A percentile compares a stretch with the other conserved stretches of the same genome.
phyloP scores from a whole-genome alignment of 805 yeast genomes.

The Jamesozyma gamospora region DNA sequence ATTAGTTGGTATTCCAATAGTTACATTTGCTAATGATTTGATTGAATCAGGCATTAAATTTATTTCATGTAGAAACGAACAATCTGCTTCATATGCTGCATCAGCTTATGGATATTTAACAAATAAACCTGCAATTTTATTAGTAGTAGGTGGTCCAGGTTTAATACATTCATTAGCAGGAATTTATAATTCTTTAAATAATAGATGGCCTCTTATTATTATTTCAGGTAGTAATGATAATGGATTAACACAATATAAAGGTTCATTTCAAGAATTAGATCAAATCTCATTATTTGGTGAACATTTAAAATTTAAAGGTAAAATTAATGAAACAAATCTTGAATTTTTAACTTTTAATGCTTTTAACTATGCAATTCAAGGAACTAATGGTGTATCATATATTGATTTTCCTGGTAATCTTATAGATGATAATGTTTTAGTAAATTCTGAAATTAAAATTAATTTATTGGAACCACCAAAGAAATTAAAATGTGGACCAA shows the following conservation, averaged over 20 bases:
- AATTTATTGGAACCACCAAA: constrained; percentile 3
- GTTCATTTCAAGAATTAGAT: constrained; percentile 66
- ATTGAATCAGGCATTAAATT: constrained; percentile 45
- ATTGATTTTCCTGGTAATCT: constrained; percentile 57
- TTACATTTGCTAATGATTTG: constrained; percentile 56
- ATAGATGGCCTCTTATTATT: constrained; percentile 56
- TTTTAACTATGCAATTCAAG: constrained; percentile 24
- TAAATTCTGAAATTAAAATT: constrained; percentile 1
- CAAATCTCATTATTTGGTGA: constrained; percentile 43
- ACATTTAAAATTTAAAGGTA: constrained; percentile 43
- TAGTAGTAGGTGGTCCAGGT: constrained; percentile 74
- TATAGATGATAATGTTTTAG: constrained; percentile 26
- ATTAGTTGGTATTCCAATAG: constrained; percentile 67
- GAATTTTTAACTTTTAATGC: constrained; percentile 16
- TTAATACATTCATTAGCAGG: constrained; percentile 60
- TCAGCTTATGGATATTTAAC: constrained; percentile 59
- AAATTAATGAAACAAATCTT: constrained; percentile 13
- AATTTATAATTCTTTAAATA: constrained; percentile 48
- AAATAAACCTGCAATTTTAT: constrained; percentile 52
- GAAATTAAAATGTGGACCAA: constrained; percentile 9
- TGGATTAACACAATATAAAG: constrained; percentile 38
- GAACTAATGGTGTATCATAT: constrained; percentile 53
- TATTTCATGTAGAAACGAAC: constrained; percentile 58
- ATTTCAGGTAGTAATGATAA: constrained; percentile 51
- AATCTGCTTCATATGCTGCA: constrained; percentile 69